Conservation (phyloP, 2,329 filamentous ascomycete genomes). For the Trichothecium roseum region DNA sequence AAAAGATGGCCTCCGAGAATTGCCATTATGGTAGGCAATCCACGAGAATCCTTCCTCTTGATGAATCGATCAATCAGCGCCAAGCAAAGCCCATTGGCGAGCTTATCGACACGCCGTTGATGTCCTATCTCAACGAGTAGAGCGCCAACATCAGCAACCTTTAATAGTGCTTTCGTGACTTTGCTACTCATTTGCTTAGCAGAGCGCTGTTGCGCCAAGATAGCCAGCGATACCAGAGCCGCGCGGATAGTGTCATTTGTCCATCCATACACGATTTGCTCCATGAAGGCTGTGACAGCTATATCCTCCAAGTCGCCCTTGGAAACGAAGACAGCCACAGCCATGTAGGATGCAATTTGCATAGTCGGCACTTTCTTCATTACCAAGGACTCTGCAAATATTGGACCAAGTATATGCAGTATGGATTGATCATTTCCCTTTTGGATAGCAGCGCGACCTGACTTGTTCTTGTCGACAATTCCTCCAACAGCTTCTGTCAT, state of each 20-base stretch:
- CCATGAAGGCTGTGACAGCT: conserved; percentile 80
- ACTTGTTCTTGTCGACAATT: conserved; percentile 67
- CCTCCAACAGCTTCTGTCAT: conserved; percentile 76
- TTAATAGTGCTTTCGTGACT: conserved; percentile 59
- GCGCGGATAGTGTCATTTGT: conserved; percentile 60
- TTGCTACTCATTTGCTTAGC: conserved; percentile 58
- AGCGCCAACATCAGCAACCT: conserved; percentile 47
- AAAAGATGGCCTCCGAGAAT: conserved; percentile 51
- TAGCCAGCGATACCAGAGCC: conserved; percentile 68
- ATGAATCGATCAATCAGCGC: conserved; percentile 51
- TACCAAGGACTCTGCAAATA: conserved; percentile 68
- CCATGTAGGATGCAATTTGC: conserved; percentile 84
- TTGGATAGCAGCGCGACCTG: conserved; percentile 67
- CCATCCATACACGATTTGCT: conserved; percentile 73
- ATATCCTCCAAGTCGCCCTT: conserved; percentile 72
- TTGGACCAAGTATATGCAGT: conserved; percentile 52
- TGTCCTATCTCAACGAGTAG: conserved; percentile 51
- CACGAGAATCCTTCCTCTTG: conserved; percentile 47
- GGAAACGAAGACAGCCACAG: conserved; percentile 73
- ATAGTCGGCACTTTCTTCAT: conserved; percentile 68
- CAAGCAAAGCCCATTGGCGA: conserved; percentile 62
- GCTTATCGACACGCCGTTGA: conserved; percentile 58
- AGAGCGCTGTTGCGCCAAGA: conserved; percentile 71
- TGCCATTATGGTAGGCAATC: conserved; percentile 48
- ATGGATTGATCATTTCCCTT: conserved; percentile 73